Percentiles rank a stretch among this genome's conserved stretches.
phyloP scores from a whole-genome alignment of 257 asterid species.

The Fraxinus pennsylvanica region DNA sequence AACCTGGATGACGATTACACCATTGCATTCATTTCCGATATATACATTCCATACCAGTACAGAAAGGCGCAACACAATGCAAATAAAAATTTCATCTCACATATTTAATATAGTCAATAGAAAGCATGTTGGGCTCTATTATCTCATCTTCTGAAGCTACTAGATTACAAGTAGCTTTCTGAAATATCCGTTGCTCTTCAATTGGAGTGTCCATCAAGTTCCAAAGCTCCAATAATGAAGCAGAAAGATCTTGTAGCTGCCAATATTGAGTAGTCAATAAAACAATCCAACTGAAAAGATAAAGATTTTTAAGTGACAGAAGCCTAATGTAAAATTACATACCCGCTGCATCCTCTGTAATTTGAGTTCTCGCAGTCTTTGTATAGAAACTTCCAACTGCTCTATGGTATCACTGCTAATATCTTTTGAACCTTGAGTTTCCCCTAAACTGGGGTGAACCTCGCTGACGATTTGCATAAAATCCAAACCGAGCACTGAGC shows the following conservation, averaged over 20 bases:
- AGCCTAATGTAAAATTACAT: slow-evolving; percentile 16
- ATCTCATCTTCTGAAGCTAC: slow-evolving; percentile 96
- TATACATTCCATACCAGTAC: slow-evolving; percentile 5
- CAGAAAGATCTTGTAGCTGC: slow-evolving; percentile 90
- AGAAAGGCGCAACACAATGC: no score
- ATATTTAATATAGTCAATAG: slow-evolving; percentile 57
- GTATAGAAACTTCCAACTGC: slow-evolving; percentile 61
- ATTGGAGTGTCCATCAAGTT: slow-evolving; percentile 97
- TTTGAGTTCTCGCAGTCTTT: slow-evolving; percentile 66
- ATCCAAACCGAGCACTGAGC: slow-evolving; percentile 92
- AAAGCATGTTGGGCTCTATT: slow-evolving; percentile 80
- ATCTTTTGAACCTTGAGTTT: slow-evolving; percentile 59
- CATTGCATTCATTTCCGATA: slow-evolving; percentile 23
- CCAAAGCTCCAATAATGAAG: slow-evolving; percentile 94
- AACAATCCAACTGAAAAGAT: background rate
- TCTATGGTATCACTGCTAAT: slow-evolving; percentile 73
- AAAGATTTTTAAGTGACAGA: background rate
- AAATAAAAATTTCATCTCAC: slow-evolving; percentile 43
- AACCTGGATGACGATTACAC: slow-evolving; percentile 20
- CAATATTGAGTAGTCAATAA: slow-evolving; percentile 24
- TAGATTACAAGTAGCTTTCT: slow-evolving; percentile 78
- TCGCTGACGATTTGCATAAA: slow-evolving; percentile 63
- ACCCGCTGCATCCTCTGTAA: slow-evolving; percentile 88
- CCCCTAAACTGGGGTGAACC: slow-evolving; percentile 84
- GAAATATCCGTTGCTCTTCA: slow-evolving; percentile 85